Evolutionary conservation across 495 filamentous ascomycete genomes (phyloP).

Genomic region (Podospora pseudoanserina): DNA sequence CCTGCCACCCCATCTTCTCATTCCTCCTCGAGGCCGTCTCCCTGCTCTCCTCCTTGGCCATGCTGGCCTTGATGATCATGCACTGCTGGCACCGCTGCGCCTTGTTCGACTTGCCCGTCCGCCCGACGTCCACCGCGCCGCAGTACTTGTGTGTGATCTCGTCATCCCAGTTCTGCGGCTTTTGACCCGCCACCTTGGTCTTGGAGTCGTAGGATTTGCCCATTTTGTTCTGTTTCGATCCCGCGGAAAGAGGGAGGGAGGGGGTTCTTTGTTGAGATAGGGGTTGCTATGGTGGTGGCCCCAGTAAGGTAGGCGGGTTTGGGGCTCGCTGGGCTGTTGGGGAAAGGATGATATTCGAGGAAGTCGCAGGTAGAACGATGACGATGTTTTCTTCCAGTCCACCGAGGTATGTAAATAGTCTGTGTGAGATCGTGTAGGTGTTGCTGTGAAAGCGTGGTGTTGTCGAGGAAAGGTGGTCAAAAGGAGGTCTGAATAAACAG

Average conservation of each 20-base stretch:
- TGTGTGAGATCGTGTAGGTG: no score
- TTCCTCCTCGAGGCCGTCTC: conserved; percentile 17
- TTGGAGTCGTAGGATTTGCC: conserved; percentile 24
- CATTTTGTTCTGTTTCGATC: conserved; percentile 16
- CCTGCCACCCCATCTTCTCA: conserved; percentile 27
- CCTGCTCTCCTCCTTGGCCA: conserved; percentile 11
- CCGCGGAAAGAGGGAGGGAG: no score
- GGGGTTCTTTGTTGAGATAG: no score
- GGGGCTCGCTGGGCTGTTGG: no score
- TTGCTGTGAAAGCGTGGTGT: no score
- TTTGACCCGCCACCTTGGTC: conserved; percentile 19
- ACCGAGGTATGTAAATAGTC: no score
- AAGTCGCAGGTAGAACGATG: no score
- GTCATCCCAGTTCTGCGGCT: conserved; percentile 26
- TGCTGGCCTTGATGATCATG: conserved; percentile 24
- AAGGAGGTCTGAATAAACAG: neutral
- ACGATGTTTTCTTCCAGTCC: no score
- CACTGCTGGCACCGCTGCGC: conserved; percentile 31
- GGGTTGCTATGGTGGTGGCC: no score
- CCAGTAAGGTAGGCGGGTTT: no score
- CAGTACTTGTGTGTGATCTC: conserved; percentile 30
- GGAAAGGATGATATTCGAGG: no score
- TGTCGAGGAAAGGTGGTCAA: neutral
- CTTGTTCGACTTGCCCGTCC: conserved; percentile 28
- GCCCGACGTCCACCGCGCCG: conserved; percentile 23